Evolutionary conservation across 352 stramenopile species (phyloP), one percentile per base, ranked within the genome.

Genomic region (Globisporangium paddicum): DNA sequence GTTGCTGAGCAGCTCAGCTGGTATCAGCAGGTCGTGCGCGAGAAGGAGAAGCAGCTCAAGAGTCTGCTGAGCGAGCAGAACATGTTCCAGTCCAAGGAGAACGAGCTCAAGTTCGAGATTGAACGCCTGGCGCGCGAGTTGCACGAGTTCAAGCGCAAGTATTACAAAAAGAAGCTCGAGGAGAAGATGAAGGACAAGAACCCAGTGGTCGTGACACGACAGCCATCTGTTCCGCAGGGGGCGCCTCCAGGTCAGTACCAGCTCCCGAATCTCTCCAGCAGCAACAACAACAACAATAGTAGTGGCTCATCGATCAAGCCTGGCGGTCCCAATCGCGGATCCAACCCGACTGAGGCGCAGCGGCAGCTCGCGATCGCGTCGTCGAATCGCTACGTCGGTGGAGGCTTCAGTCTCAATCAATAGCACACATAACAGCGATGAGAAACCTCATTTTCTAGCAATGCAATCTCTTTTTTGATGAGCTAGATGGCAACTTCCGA

Each of bases 41-140:
- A 98, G 55, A 99, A 99, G 69, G 93, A 95, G 9, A 95, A 96
- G 56, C 95, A 98, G 67, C 93, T 99, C 77, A 98, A 98, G 72
- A 95, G 92, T 19, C 92, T 99, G 72, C 86, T 97, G 30, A 93
- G 83, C 54, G 96, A 99, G 63, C 92, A 99, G 57, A 99, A 99
- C 71, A 99, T 99, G 96, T 93, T 96, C 56, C 78, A 95, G 62
- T 86, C 87, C 14, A 92, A 96, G 66, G 89, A 97, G 41, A 96
- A 96, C 63, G 94, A 98, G 60, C 91, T 97, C 61, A 97, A 98
- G 61, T 98, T 97, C 60, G 94, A 98, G 69, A 92, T 97, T 42
- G 91, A 98, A 67, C 85, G 90, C 2, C 73, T 98, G 10, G 86
- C 82, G 11, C 75, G 89, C 6, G 94, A 98, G 56, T 67, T 98